phyloP scores from a whole-genome alignment of 2,329 filamentous ascomycete species.

The Alternaria tenuissima region DNA sequence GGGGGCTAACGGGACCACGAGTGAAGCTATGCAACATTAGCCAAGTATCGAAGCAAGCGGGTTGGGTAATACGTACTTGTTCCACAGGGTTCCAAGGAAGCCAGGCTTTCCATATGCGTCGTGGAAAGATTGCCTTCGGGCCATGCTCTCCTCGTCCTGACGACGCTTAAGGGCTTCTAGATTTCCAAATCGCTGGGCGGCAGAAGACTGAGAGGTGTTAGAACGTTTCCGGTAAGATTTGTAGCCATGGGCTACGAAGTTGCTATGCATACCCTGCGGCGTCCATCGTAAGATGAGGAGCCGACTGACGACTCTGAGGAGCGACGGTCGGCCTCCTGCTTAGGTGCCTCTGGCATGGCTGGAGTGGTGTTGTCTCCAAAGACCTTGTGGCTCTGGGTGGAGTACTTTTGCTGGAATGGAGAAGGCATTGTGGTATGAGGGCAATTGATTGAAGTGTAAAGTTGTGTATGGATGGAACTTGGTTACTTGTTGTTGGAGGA shows the following conservation, averaged over 20 bases:
- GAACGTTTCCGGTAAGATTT: background rate
- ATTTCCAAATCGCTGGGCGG: conserved; percentile 39
- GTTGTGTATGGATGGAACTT: no score
- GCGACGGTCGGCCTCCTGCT: conserved; percentile 44
- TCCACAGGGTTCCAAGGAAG: conserved; percentile 46
- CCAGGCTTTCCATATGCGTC: conserved; percentile 47
- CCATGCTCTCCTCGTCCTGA: conserved; percentile 36
- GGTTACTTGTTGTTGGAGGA: background rate
- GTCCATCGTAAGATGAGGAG: conserved; percentile 34
- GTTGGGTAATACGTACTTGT: conserved; percentile 31
- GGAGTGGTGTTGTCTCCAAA: conserved; percentile 40
- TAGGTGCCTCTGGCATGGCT: conserved; percentile 45
- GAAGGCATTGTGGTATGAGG: conserved; percentile 40
- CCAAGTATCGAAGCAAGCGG: background rate
- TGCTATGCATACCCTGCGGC: conserved; percentile 37
- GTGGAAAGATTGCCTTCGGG: conserved; percentile 42
- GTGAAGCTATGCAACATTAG: conserved; percentile 42
- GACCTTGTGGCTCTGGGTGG: conserved; percentile 43
- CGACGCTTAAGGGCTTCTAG: conserved; percentile 47
- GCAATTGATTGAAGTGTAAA: background rate
- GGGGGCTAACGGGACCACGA: conserved; percentile 32
- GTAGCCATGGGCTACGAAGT: background rate
- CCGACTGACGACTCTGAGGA: conserved; percentile 41
- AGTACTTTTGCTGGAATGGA: conserved; percentile 51
- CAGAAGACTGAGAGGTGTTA: conserved; percentile 38